These are phyloP conservation scores for Quercus gilva DNA, from an alignment of 306 rosid genomes.

Conservation along the genomic window DNA sequence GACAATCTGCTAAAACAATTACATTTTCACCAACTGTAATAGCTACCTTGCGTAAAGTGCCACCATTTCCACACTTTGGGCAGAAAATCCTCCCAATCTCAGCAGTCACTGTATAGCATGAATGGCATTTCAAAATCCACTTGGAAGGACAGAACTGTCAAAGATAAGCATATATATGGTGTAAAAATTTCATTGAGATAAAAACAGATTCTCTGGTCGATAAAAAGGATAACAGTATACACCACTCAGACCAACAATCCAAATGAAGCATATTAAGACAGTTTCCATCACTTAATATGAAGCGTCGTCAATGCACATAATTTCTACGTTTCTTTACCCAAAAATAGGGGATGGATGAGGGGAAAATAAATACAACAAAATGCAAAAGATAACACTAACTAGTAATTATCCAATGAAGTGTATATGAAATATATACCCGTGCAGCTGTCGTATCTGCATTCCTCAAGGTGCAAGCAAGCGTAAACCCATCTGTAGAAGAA, in stretches of 20 bases:
- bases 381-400: not conserved
- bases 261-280: not conserved
- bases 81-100: slow-evolving; percentile 91
- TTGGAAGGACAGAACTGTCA: slow-evolving; percentile 40
- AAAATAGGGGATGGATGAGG: not conserved
- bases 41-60: slow-evolving; percentile 95
- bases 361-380: not conserved
- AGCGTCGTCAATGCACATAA: not conserved
- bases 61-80: slow-evolving; percentile 98
- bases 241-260: not conserved
- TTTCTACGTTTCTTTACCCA: not conserved
- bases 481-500: slow-evolving; percentile 92
- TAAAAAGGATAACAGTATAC: not conserved
- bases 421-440: slow-evolving; percentile 47
- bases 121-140: slow-evolving; percentile 97
- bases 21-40: slow-evolving; percentile 98
- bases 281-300: not conserved
- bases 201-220: not conserved
- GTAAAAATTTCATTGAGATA: not conserved
- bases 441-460: slow-evolving; percentile 78
- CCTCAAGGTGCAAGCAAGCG: slow-evolving; percentile 95
- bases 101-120: slow-evolving; percentile 78
- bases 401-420: not conserved
- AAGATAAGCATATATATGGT: slow-evolving; percentile 5
- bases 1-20: slow-evolving; percentile 65